Base-by-base conservation (phyloP, 768 basidiomycete genomes). In the Paxillus rubicundulus region DNA sequence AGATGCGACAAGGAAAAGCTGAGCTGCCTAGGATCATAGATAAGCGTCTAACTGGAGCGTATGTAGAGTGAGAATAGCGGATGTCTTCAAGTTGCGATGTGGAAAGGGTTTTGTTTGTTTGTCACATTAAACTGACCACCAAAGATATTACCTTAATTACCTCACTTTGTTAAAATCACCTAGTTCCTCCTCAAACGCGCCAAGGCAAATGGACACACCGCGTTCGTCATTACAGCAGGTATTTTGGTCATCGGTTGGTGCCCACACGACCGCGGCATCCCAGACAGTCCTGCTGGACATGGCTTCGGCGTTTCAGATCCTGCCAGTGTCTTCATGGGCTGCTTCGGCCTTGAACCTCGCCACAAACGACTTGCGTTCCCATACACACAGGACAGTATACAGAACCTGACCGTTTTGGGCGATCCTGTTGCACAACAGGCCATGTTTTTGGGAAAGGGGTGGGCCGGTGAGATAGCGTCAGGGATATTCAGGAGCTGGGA, bases 171-270 rank as follows among this genome's bases (percentile, higher is more conserved):
- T 34, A 71, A 71, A 1, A 51, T 76, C 18, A 76, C 73, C 1
- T 56, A 69, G 28, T 78, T 76, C 2, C 27, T 80, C 20, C 67
- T 82, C 16, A 52, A 58, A 17, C 75, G 79, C 8, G 77, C 73
- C 16, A 77, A 77, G 50, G 61, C 59, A 2, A 70, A 52, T 20
- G 75, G 76, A 28, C 82, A 64, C 56, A 72, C 65, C 6, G 67
- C 72, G 28, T 72, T 80, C 41, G 68, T 81, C 44, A 60, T 81
- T 33, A 78, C 80, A 1, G 62, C 79, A 17, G 78, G 79, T 57
- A 71, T 72, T 0, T 70, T 73, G 62, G 32, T 67, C 6, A 47
- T 79, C 51, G 78, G 76, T 2, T 79, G 74, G 73, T 72, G 77
- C 3, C 74, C 75, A 3, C 68, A 71, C 55, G 78, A 79, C 50